Conservation (phyloP, 495 filamentous ascomycete species). For the Hypoxylon subgilvum region DNA sequence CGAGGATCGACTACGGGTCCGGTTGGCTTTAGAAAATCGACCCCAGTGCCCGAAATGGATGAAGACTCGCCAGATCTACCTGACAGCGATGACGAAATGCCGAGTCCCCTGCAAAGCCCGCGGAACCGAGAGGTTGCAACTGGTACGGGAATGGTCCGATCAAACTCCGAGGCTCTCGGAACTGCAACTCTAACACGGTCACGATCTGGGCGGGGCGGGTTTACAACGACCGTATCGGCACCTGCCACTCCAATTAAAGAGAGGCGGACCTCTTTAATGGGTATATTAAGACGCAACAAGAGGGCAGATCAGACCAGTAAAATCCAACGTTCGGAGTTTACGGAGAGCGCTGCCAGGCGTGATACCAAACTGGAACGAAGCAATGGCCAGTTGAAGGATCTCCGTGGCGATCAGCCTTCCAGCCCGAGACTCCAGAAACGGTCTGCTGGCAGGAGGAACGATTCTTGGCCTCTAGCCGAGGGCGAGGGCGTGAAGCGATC, state of each 20-base stretch:
- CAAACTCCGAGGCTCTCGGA: constrained; percentile 37
- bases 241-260: constrained; percentile 17
- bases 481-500: constrained; percentile 28
- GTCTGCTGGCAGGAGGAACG: constrained; percentile 16
- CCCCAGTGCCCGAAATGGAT: constrained; percentile 41
- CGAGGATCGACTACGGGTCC: constrained; percentile 21
- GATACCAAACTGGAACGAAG: constrained; percentile 60
- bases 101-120: constrained; percentile 35
- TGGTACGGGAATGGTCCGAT: neutral
- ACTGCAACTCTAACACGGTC: constrained; percentile 37
- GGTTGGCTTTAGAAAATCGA: constrained; percentile 30
- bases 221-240: constrained; percentile 34
- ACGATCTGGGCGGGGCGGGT: constrained; percentile 46
- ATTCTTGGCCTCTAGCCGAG: constrained; percentile 25
- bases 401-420: constrained; percentile 30
- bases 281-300: constrained; percentile 56
- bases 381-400: constrained; percentile 45
- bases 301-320: constrained; percentile 41
- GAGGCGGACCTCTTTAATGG: constrained; percentile 51
- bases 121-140: neutral
- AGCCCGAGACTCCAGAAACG: constrained; percentile 47
- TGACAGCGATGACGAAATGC: constrained; percentile 37
- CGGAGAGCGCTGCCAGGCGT: constrained; percentile 56
- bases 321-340: constrained; percentile 50
- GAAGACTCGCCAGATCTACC: constrained; percentile 48